Conservation (phyloP, 331 rosid species). For the Phaseolus coccineus region DNA sequence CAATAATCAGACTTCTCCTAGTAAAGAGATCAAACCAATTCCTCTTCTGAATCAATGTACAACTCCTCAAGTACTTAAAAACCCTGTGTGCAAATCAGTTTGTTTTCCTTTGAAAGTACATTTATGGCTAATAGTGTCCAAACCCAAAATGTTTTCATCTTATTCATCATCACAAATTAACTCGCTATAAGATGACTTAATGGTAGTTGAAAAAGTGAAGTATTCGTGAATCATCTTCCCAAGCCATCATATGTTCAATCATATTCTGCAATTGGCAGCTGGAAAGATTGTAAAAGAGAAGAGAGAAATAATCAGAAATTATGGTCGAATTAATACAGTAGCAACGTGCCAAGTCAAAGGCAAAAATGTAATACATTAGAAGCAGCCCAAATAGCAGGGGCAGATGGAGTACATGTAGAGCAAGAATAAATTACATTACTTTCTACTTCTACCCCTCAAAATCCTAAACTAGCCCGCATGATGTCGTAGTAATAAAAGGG, state of each 20-base stretch:
- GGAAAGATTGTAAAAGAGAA: constrained; percentile 43
- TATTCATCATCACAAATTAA: constrained; percentile 13
- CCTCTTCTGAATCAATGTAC: neutral
- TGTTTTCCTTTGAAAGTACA: too few relatives aligned
- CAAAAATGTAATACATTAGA: neutral
- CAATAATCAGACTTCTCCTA: too few relatives aligned
- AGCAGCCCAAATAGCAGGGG: neutral
- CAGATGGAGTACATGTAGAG: neutral
- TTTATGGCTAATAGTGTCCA: neutral
- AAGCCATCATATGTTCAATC: constrained; percentile 40
- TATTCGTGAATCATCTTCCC: constrained; percentile 36
- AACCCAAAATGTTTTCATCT: constrained; percentile 23
- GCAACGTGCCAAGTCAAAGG: constrained; percentile 25
- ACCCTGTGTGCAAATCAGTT: too few relatives aligned
- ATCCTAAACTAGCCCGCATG: neutral
- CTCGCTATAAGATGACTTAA: neutral
- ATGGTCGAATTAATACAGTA: neutral
- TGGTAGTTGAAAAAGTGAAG: constrained; percentile 33
- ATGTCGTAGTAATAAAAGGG: neutral
- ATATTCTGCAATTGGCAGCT: constrained; percentile 91
- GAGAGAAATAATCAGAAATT: neutral
- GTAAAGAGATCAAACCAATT: neutral
- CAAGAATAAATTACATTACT: constrained; percentile 13
- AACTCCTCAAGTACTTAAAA: too few relatives aligned
- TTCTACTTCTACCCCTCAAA: constrained; percentile 34